These are phyloP conservation scores for Wickerhamiella azymoides DNA, from an alignment of 805 yeast genomes.

Conservation along the genomic window DNA sequence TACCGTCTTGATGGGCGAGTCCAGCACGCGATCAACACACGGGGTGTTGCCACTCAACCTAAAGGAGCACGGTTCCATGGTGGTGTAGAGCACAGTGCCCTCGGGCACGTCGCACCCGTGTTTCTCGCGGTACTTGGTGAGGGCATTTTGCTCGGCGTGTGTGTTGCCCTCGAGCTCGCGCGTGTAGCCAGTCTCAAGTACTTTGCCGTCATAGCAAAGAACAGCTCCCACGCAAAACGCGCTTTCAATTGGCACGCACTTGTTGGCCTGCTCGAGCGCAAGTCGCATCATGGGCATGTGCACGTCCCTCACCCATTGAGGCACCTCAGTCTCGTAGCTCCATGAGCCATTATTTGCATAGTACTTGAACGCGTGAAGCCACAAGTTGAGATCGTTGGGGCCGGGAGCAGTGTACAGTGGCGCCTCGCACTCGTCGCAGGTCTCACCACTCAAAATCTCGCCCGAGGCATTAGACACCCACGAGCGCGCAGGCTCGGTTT, in stretches of 20 bases:
- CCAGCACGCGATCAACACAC: conserved; percentile 67
- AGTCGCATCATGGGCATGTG: conserved; percentile 51
- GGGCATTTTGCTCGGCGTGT: conserved; percentile 93
- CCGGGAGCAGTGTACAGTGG: conserved; percentile 80
- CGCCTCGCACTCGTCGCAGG: conserved; percentile 53
- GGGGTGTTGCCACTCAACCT: conserved; percentile 84
- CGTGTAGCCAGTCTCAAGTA: conserved; percentile 75
- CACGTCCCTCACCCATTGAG: conserved; percentile 64
- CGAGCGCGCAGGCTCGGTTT: conserved; percentile 48
- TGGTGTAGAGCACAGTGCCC: conserved; percentile 76
- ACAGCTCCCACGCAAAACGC: conserved; percentile 95
- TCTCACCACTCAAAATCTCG: conserved; percentile 44
- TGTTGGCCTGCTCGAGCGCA: conserved; percentile 65
- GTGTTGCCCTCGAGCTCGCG: conserved; percentile 90
- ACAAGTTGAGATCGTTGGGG: conserved; percentile 68
- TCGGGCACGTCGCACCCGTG: conserved; percentile 39
- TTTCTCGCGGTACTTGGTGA: conserved; percentile 49
- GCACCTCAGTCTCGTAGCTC: conserved; percentile 63
- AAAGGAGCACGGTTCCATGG: conserved; percentile 94
- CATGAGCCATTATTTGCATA: conserved; percentile 37
- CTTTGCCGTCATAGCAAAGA: conserved; percentile 44
- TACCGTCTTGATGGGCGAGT: conserved; percentile 48
- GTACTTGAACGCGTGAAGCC: conserved; percentile 84
- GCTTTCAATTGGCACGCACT: conserved; percentile 68
- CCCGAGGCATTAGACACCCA: conserved; percentile 43